phyloP scores from a whole-genome alignment of 805 yeast species.

The Clavispora asparagi region DNA sequence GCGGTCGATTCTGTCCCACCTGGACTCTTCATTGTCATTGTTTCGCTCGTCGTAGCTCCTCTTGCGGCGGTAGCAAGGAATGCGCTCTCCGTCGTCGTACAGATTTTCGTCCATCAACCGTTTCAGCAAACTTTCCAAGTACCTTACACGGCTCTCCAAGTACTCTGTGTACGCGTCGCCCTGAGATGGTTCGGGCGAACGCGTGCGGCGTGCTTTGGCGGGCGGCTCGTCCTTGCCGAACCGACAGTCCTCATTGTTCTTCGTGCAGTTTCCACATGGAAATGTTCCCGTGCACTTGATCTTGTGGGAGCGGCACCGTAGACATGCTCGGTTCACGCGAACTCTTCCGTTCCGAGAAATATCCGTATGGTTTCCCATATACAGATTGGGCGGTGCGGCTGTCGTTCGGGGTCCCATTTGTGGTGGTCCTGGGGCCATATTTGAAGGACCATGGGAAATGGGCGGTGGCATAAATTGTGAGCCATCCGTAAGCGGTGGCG shows the following conservation, averaged over 20 bases:
- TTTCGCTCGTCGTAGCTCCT: no score
- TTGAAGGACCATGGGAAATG: background rate
- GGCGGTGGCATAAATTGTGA: background rate
- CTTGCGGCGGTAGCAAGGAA: background rate
- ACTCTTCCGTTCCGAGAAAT: conserved; percentile 16
- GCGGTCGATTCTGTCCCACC: no score
- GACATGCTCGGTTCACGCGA: conserved; percentile 52
- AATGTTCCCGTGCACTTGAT: conserved; percentile 51
- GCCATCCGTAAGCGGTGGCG: background rate
- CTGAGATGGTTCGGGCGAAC: background rate
- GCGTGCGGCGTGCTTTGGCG: background rate
- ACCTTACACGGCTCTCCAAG: conserved; percentile 37
- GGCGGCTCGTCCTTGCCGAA: conserved; percentile 9
- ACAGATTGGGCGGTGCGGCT: no score
- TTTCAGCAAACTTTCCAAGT: conserved; percentile 28
- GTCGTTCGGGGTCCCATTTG: background rate
- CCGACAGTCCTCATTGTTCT: conserved; percentile 32
- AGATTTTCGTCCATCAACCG: conserved; percentile 1
- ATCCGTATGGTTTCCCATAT: background rate
- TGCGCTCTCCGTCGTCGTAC: background rate
- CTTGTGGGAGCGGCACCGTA: conserved; percentile 49
- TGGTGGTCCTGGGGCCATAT: background rate
- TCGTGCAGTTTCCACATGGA: conserved; percentile 47
- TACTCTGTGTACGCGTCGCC: conserved; percentile 8
- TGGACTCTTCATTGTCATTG: no score